phyloP scores from a whole-genome alignment of 352 stramenopile species.

The Globisporangium carolinianum region DNA sequence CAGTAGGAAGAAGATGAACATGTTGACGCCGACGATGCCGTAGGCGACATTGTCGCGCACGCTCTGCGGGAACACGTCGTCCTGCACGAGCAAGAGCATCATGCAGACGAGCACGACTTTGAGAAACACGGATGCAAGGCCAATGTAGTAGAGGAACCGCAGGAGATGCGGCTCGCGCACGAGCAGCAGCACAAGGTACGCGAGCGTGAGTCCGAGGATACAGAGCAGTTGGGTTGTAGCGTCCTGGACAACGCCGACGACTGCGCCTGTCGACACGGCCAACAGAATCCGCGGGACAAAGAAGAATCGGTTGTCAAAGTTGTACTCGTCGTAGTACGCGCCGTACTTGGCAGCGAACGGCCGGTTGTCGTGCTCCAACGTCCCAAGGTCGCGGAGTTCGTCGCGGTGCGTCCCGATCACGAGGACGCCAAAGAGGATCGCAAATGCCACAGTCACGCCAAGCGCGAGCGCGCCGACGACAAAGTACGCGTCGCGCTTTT shows the following conservation, averaged over 20 bases:
- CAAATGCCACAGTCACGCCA: constrained; percentile 36
- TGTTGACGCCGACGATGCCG: constrained; percentile 78
- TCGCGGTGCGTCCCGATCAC: constrained; percentile 57
- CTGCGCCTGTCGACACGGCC: constrained; percentile 53
- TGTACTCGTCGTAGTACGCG: constrained; percentile 87
- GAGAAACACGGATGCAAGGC: constrained; percentile 65
- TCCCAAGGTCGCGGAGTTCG: constrained; percentile 71
- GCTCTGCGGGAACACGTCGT: constrained; percentile 72
- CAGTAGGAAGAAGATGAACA: constrained; percentile 78
- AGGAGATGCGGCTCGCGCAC: constrained; percentile 69
- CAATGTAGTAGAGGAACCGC: constrained; percentile 82
- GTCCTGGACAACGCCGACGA: constrained; percentile 66
- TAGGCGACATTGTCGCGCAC: constrained; percentile 82
- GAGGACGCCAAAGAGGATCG: constrained; percentile 60
- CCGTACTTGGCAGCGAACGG: constrained; percentile 80
- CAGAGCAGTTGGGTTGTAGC: constrained; percentile 68
- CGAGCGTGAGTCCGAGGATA: constrained; percentile 56
- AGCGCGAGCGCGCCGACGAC: constrained; percentile 39
- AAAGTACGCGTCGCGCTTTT: constrained; percentile 23
- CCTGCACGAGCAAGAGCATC: constrained; percentile 73
- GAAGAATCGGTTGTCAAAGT: constrained; percentile 87
- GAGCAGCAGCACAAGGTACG: constrained; percentile 69
- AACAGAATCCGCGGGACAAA: constrained; percentile 76
- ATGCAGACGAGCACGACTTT: constrained; percentile 78
- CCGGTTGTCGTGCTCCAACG: constrained; percentile 68